phyloP scores from a whole-genome alignment of 768 basidiomycete genomes.

The Lentinus brumalis region DNA sequence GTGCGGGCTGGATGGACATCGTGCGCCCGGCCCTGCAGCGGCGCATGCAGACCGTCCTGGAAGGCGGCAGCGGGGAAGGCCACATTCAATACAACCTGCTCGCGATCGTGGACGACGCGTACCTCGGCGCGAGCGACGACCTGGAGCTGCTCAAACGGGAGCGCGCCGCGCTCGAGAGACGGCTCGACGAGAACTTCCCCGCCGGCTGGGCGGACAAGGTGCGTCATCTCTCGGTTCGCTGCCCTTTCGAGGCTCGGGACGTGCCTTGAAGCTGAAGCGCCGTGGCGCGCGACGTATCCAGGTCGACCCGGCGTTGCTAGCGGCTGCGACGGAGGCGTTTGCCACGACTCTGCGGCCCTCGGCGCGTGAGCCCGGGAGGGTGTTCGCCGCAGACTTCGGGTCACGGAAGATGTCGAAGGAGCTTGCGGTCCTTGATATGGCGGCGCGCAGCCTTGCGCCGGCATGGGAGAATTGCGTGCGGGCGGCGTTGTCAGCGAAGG shows the following conservation, averaged over 20 bases:
- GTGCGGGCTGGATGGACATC: constrained; percentile 55
- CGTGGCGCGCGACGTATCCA: constrained; percentile 18
- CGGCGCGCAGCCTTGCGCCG: constrained; percentile 34
- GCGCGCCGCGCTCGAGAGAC: constrained; percentile 45
- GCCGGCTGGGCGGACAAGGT: constrained; percentile 43
- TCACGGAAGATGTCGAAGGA: constrained; percentile 45
- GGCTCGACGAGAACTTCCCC: constrained; percentile 35
- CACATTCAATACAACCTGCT: constrained; percentile 64
- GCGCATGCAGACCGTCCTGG: constrained; percentile 58
- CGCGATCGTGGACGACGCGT: constrained; percentile 57
- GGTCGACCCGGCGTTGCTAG: constrained; percentile 44
- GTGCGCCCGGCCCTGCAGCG: constrained; percentile 59
- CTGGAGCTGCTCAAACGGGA: constrained; percentile 56
- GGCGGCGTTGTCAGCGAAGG: constrained; percentile 39
- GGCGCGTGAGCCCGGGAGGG: constrained; percentile 26
- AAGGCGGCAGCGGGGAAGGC: constrained; percentile 26
- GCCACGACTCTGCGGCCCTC: constrained; percentile 31
- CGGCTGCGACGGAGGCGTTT: constrained; percentile 34
- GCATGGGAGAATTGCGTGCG: constrained; percentile 53
- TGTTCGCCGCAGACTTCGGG: constrained; percentile 49
- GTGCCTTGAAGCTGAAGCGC: too few species aligned
- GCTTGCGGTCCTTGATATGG: constrained; percentile 46
- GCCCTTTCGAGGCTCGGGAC: too few species aligned
- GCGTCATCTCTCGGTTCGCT: background rate
- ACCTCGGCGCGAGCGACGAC: constrained; percentile 49